phyloP scores from a whole-genome alignment of 352 stramenopile genomes.

The Phytophthora macrochlamydospora region DNA sequence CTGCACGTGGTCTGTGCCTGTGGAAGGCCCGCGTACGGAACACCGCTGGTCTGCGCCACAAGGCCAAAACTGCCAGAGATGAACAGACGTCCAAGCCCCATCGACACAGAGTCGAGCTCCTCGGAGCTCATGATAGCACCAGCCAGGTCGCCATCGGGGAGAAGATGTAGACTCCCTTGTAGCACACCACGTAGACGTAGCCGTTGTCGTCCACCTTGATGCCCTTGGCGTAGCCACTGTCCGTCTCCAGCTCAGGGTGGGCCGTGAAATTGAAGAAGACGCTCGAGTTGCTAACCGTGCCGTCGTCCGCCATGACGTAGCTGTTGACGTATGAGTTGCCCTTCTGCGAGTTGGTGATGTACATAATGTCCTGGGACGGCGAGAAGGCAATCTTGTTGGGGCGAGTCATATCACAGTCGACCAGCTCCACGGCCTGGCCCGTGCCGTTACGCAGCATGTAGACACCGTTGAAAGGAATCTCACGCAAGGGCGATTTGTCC shows the following conservation, averaged over 20 bases:
- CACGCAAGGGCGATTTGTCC: constrained; percentile 69
- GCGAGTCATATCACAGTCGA: constrained; percentile 79
- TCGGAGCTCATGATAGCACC: constrained; percentile 62
- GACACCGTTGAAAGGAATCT: constrained; percentile 82
- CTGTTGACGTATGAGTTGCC: constrained; percentile 82
- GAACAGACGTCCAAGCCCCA: constrained; percentile 80
- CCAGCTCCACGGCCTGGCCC: constrained; percentile 51
- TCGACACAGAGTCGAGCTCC: constrained; percentile 57
- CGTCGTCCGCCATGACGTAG: constrained; percentile 60
- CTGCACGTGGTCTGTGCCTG: constrained; percentile 53
- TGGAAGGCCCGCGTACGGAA: constrained; percentile 34
- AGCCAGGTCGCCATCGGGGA: constrained; percentile 57
- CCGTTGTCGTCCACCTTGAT: constrained; percentile 79
- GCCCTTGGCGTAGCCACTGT: constrained; percentile 64
- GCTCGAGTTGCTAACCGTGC: constrained; percentile 53
- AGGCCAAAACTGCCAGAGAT: constrained; percentile 71
- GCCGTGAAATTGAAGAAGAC: constrained; percentile 82
- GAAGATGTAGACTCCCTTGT: constrained; percentile 82
- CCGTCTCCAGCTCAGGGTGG: constrained; percentile 65
- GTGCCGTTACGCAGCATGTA: constrained; percentile 67
- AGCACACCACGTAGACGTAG: constrained; percentile 76
- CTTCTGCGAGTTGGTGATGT: constrained; percentile 82
- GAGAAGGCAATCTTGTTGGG: constrained; percentile 89
- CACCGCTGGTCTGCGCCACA: constrained; percentile 61
- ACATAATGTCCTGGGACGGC: constrained; percentile 71